These are phyloP conservation scores for Rhodotorula kratochvilovae DNA, from an alignment of 768 basidiomycete species.

Conservation along the genomic window DNA sequence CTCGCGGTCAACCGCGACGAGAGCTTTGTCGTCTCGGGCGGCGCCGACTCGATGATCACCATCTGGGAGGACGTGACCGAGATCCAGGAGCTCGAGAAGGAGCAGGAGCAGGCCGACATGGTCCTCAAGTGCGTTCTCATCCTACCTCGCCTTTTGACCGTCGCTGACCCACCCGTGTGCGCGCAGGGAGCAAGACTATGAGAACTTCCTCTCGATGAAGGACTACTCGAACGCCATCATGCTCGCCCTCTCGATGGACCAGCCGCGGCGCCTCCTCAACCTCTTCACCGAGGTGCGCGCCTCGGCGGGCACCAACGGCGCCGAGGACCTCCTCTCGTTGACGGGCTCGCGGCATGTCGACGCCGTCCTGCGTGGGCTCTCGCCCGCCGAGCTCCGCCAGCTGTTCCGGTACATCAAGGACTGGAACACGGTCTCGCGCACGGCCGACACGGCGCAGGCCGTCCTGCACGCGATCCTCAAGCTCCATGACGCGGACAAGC, in stretches of 20 bases:
- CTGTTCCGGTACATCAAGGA: conserved; percentile 75
- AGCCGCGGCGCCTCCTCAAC: conserved; percentile 76
- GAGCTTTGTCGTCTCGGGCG: conserved; percentile 79
- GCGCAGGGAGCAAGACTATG: conserved; percentile 85
- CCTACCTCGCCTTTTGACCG: background rate
- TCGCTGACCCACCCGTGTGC: background rate
- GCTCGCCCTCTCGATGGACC: conserved; percentile 85
- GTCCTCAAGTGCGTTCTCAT: conserved; percentile 67
- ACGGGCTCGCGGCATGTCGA: conserved; percentile 74
- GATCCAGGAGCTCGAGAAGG: conserved; percentile 70
- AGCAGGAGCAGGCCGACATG: conserved; percentile 63
- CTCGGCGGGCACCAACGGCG: background rate
- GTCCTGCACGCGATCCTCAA: conserved; percentile 77
- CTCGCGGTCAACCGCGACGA: conserved; percentile 77
- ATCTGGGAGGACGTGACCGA: conserved; percentile 96
- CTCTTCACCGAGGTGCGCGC: conserved; percentile 66
- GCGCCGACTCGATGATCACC: conserved; percentile 91
- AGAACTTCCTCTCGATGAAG: conserved; percentile 77
- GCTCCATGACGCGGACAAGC: conserved; percentile 66
- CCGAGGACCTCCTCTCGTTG: conserved; percentile 44
- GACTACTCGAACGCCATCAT: conserved; percentile 89
- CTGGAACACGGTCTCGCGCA: conserved; percentile 95
- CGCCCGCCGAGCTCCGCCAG: conserved; percentile 68
- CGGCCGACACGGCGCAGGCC: conserved; percentile 75
- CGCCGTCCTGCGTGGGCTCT: conserved; percentile 69